phyloP scores from a whole-genome alignment of 1,284 basidiomycete species.

The Athelia sp. region DNA sequence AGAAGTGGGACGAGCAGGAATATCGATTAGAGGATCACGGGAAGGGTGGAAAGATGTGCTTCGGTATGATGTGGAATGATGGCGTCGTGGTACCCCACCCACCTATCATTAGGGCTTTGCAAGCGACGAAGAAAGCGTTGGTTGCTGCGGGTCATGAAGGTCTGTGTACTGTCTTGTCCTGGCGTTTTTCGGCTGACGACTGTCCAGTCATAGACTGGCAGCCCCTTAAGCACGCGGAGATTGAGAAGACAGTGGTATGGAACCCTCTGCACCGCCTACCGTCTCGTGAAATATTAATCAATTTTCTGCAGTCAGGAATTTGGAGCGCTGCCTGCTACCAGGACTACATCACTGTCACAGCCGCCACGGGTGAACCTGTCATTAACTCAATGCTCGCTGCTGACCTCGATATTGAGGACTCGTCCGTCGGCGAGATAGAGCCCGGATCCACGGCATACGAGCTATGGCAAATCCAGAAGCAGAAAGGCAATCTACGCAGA shows the following conservation, averaged over 20 bases:
- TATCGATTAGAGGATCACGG: constrained; percentile 42
- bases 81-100: constrained; percentile 46
- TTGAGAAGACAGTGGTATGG: constrained; percentile 43
- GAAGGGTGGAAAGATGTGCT: constrained; percentile 36
- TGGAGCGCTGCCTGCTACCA: constrained; percentile 39
- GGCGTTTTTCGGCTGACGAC: constrained; percentile 3
- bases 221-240: constrained; percentile 42
- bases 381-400: constrained; percentile 33
- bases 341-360: constrained; percentile 33
- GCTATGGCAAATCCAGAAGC: constrained; percentile 45
- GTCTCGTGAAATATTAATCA: not conserved
- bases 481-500: constrained; percentile 34
- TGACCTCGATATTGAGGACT: constrained; percentile 29
- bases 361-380: constrained; percentile 36
- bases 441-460: constrained; percentile 29
- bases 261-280: not conserved
- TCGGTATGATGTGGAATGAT: constrained; percentile 43
- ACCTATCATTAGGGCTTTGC: constrained; percentile 44
- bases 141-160: constrained; percentile 45
- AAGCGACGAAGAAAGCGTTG: constrained; percentile 38
- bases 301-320: constrained; percentile 32
- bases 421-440: constrained; percentile 27
- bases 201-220: constrained; percentile 46
- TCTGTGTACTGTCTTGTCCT: constrained; percentile 7
- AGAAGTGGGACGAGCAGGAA: constrained; percentile 40